These are phyloP conservation scores for Solanum paucissectum DNA, from an alignment of 257 asterid genomes.

Conservation along the genomic window DNA sequence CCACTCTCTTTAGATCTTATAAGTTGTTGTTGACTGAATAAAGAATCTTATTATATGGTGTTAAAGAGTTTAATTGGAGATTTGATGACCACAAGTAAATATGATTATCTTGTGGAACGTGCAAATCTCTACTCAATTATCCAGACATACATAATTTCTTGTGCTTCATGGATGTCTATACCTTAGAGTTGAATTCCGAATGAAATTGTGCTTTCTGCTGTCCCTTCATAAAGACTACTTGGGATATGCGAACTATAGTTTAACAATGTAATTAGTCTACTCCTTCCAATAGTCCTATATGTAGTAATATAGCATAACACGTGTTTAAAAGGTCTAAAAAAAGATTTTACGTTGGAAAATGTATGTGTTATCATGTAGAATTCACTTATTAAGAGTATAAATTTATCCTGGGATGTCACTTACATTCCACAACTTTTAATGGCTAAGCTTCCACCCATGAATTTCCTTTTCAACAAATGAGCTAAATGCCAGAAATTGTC, in stretches of 20 bases:
- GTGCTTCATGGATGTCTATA: not conserved
- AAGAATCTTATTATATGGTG: not conserved
- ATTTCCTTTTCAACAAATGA: not conserved
- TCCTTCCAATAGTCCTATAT: not conserved
- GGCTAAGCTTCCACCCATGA: not conserved
- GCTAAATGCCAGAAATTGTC: not conserved
- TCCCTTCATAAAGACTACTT: not conserved
- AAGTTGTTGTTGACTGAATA: not conserved
- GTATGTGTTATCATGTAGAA: not conserved
- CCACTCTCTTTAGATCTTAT: not conserved
- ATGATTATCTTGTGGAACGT: not conserved
- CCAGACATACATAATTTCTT: not conserved
- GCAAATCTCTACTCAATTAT: not conserved
- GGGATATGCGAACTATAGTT: not conserved
- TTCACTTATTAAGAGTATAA: not conserved
- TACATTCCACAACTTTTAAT: not conserved
- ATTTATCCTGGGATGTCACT: not conserved
- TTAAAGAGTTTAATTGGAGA: not conserved
- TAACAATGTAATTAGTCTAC: not conserved
- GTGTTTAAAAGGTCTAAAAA: not conserved
- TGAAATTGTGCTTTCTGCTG: not conserved
- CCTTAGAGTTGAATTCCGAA: not conserved
- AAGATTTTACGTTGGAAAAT: not conserved
- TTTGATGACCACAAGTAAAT: not conserved
- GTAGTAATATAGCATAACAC: not conserved